phyloP scores from a whole-genome alignment of 169 alveolate genomes.

The Babesia sp. region DNA sequence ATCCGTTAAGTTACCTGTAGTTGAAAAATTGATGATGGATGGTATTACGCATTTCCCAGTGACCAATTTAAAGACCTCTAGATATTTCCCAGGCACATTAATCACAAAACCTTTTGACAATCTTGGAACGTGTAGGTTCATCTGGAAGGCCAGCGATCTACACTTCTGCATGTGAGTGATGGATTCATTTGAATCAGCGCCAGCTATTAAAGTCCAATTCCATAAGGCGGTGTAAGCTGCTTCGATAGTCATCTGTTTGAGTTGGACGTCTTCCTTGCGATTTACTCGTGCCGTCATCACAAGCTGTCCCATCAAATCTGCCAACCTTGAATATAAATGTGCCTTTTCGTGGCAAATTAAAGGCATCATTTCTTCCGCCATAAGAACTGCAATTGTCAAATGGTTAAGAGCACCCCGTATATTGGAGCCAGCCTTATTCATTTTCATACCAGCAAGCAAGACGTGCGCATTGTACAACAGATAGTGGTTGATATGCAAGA shows the following conservation, averaged over 20 bases:
- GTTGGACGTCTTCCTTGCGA: conserved; percentile 36
- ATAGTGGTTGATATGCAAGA: conserved; percentile 84
- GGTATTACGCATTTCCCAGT: conserved; percentile 68
- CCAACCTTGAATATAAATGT: conserved; percentile 77
- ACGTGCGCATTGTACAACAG: conserved; percentile 79
- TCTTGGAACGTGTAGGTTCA: conserved; percentile 72
- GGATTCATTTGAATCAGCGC: conserved; percentile 66
- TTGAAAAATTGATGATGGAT: conserved; percentile 21
- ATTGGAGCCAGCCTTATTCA: conserved; percentile 73
- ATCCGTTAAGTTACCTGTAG: conserved; percentile 9
- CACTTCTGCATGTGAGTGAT: conserved; percentile 66
- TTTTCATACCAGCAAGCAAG: conserved; percentile 82
- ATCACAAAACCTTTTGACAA: conserved; percentile 46
- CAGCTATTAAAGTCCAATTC: conserved; percentile 78
- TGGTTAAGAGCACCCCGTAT: conserved; percentile 65
- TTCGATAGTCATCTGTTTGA: conserved; percentile 58
- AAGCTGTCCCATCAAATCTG: conserved; percentile 76
- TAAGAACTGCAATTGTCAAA: conserved; percentile 76
- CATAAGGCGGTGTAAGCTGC: conserved; percentile 73
- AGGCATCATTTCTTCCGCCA: conserved; percentile 85
- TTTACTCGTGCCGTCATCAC: conserved; percentile 43
- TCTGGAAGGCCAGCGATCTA: conserved; percentile 67
- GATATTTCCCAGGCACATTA: conserved; percentile 61
- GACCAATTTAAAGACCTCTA: conserved; percentile 51
- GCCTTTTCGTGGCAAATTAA: conserved; percentile 81